Conservation (phyloP, 208 protist genomes). For the Sergeia podlipaevii region DNA sequence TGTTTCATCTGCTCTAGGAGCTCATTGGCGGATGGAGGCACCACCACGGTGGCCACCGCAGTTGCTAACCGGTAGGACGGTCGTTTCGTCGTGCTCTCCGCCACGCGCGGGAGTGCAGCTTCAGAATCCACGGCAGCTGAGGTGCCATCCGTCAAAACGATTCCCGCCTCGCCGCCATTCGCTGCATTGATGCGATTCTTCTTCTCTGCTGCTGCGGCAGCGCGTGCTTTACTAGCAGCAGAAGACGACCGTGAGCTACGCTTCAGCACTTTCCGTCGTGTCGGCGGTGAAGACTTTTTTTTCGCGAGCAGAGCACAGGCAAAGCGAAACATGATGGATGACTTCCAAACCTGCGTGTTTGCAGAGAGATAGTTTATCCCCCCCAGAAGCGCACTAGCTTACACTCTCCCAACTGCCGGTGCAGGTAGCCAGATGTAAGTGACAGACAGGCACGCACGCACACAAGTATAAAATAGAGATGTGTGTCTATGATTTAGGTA, state of each 20-base stretch:
- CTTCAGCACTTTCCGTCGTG: conserved; percentile 17
- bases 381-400: too few relatives aligned
- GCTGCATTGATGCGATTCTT: background rate
- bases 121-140: background rate
- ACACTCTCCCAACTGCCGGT: too few relatives aligned
- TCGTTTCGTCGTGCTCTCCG: conserved; percentile 20
- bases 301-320: conserved; percentile 4
- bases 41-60: conserved; percentile 75
- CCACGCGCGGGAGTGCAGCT: background rate
- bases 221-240: background rate
- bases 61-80: conserved; percentile 68
- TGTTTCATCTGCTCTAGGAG: conserved; percentile 75
- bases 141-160: background rate
- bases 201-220: background rate
- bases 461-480: too few relatives aligned
- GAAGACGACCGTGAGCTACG: conserved; percentile 1
- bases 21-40: conserved; percentile 58
- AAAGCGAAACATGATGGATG: conserved; percentile 1
- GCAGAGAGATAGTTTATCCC: too few relatives aligned
- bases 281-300: conserved; percentile 14
- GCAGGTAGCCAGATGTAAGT: too few relatives aligned
- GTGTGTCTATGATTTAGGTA: too few relatives aligned
- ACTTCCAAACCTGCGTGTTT: too few relatives aligned
- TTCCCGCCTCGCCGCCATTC: background rate
- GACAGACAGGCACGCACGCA: too few relatives aligned